These are phyloP conservation scores for Apiotrichum sp. DNA, from an alignment of 1,284 basidiomycete genomes.

Conservation along the genomic window DNA sequence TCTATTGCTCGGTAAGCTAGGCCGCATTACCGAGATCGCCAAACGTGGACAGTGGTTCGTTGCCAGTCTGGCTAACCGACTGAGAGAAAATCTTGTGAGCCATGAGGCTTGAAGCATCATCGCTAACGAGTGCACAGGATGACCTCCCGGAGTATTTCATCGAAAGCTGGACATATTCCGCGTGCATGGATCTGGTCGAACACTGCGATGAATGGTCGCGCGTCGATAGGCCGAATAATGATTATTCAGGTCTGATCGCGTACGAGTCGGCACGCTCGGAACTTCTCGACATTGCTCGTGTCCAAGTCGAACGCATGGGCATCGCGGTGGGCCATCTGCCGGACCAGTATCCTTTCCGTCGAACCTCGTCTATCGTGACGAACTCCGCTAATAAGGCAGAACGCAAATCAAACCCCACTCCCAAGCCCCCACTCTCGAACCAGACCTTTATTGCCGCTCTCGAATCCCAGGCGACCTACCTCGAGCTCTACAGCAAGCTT, in stretches of 20 bases:
- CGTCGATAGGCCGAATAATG: constrained; percentile 42
- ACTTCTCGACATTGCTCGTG: constrained; percentile 41
- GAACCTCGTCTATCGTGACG: constrained; percentile 5
- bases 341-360: constrained; percentile 34
- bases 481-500: constrained; percentile 63
- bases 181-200: constrained; percentile 77
- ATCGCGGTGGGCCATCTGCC: constrained; percentile 36
- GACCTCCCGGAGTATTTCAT: constrained; percentile 73
- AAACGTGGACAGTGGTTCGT: constrained; percentile 52
- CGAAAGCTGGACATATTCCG: constrained; percentile 91
- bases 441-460: constrained; percentile 61
- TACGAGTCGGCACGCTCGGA: constrained; percentile 43
- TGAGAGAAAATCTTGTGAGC: constrained; percentile 68
- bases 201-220: constrained; percentile 71
- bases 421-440: constrained; percentile 53
- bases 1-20: constrained; percentile 65
- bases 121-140: constrained; percentile 47
- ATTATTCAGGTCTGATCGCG: constrained; percentile 55
- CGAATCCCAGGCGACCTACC: constrained; percentile 57
- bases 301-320: constrained; percentile 43
- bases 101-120: neutral
- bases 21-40: constrained; percentile 78
- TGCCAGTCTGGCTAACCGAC: constrained; percentile 33
- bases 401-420: neutral
- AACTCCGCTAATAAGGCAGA: neutral